Conservation (phyloP, 805 yeast species). For the Kazachstania kunashirensis region DNA sequence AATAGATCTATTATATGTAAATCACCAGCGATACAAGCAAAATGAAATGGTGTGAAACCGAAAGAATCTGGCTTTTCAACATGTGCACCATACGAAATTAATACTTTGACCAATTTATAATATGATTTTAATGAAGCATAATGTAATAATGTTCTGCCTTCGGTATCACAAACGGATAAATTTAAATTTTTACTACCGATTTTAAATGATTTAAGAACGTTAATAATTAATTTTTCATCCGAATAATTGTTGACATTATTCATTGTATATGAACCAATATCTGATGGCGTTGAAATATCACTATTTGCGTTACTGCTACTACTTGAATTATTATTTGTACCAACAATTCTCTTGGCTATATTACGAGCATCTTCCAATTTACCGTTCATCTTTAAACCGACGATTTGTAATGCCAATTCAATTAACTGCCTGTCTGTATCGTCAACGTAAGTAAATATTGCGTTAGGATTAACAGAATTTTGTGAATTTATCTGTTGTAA, state of each 20-base stretch:
- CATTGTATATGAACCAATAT: conserved; percentile 1
- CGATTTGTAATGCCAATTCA: conserved; percentile 89
- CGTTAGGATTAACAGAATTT: conserved; percentile 14
- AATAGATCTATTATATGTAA: conserved; percentile 53
- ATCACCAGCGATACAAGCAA: conserved; percentile 69
- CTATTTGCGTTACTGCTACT: not conserved
- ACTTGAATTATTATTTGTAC: conserved; percentile 29
- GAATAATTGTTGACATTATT: not conserved
- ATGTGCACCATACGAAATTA: conserved; percentile 56
- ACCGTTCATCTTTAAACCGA: conserved; percentile 93
- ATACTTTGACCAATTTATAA: conserved; percentile 46
- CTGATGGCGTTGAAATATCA: conserved; percentile 4
- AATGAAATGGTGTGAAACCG: conserved; percentile 79
- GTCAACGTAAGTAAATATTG: conserved; percentile 78
- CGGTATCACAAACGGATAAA: conserved; percentile 56
- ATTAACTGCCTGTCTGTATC: conserved; percentile 89
- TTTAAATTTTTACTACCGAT: conserved; percentile 2
- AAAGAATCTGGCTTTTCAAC: conserved; percentile 63
- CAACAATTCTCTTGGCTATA: conserved; percentile 82
- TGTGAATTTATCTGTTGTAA: conserved; percentile 1
- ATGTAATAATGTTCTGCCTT: conserved; percentile 83
- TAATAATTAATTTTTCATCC: conserved; percentile 33
- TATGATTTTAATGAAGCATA: conserved; percentile 74
- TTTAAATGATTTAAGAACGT: conserved; percentile 56
- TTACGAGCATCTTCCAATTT: conserved; percentile 85